Evolutionary conservation across 2,329 filamentous ascomycete genomes (phyloP), one percentile per base, ranked within the genome.

Genomic region (Aspergillus persii): DNA sequence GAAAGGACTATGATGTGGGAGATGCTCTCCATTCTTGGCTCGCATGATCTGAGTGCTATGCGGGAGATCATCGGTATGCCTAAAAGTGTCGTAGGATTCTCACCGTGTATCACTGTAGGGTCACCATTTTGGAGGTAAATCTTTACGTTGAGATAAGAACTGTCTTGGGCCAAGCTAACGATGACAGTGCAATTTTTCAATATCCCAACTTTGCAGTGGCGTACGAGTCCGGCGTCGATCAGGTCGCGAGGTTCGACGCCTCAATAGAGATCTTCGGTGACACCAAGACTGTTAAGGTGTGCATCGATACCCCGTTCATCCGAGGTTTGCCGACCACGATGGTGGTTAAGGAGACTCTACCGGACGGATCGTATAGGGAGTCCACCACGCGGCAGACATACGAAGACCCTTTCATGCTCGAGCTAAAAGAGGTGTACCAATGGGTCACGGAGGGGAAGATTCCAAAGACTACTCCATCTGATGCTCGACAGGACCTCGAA

Each of bases 221-320:
- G 0, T 87, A 86, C 67, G 85, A 88, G 62, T 81, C 79, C 1
- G 84, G 85, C 0, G 73, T 86, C 44, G 78, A 83, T 64, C 64
- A 69, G 1, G 77, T 88, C 0, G 81, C 84, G 0, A 58, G 62
- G 9, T 72, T 71, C 27, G 70, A 71, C 26, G 67, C 69, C 15
- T 64, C 63, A n/a, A 68, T 72, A 26, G 69, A 71, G 56, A 75
- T 87, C 0, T 87, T 83, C 64, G 77, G 78, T 0, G 67, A 73
- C 12, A 71, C 77, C 12, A 87, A 87, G 69, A 80, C 78, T 0
- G 82, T 87, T 0, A 74, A 74, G 2, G 75, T 87, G 18, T 66
- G 80, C 31, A 85, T 81, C 61, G 83, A 87, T 64, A 83, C 81
- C 0, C 85, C 85, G 0, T 87, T 82, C 59, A 73, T 87, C 41